Conservation (phyloP, 2,329 filamentous ascomycete species). For the Aspergillus spinulosporus region DNA sequence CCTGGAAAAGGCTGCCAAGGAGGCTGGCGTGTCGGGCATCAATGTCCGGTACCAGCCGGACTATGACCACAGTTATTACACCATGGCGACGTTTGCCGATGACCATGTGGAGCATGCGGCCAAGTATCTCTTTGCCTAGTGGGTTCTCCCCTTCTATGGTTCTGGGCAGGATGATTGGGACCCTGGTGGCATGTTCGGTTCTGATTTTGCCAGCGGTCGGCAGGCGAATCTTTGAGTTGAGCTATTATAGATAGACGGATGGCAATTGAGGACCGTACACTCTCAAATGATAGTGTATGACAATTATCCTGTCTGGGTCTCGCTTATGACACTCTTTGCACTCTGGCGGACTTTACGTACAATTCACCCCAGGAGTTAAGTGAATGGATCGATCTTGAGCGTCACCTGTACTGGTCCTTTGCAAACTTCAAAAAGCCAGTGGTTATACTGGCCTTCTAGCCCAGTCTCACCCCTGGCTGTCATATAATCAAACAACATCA, state of each 20-base stretch:
- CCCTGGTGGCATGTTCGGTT: conserved; percentile 13
- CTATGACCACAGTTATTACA: conserved; percentile 98
- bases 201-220: conserved; percentile 15
- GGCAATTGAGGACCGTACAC: no score
- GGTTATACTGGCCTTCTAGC: no score
- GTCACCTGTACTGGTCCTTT: no score
- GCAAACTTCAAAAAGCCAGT: no score
- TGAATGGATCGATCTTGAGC: no score
- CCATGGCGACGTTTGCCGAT: conserved; percentile 85
- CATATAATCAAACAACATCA: no score
- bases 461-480: no score
- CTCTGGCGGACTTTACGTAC: no score
- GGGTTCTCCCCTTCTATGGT: conserved; percentile 27
- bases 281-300: no score
- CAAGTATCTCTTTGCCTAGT: conserved; percentile 71
- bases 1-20: conserved; percentile 75
- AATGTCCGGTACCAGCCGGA: conserved; percentile 80
- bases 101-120: conserved; percentile 92
- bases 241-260: neutral
- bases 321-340: no score
- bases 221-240: conserved; percentile 12
- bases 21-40: conserved; percentile 70
- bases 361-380: no score
- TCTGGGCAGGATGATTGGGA: conserved; percentile 15
- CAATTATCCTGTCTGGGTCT: no score